Evolutionary conservation across 495 filamentous ascomycete species (phyloP).

Genomic region (Penicillium chermesinum): DNA sequence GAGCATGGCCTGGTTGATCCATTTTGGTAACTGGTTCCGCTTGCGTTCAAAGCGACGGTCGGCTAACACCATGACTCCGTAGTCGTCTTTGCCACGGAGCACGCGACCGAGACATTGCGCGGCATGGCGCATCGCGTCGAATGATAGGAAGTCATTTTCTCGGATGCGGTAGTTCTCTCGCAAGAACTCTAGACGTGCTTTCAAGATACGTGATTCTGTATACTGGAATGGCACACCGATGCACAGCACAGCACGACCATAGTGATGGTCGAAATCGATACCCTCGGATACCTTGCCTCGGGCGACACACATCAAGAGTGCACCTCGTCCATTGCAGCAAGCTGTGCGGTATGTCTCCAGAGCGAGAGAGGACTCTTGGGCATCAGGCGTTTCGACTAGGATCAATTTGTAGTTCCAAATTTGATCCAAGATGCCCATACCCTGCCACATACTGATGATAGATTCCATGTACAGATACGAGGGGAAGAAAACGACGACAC

Average conservation of each 20-base stretch:
- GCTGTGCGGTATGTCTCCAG: conserved; percentile 96
- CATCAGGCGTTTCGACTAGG: conserved; percentile 94
- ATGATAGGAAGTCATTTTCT: conserved; percentile 97
- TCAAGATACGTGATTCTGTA: conserved; percentile 94
- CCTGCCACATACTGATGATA: conserved; percentile 98
- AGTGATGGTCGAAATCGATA: conserved; percentile 99
- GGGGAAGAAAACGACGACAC: conserved; percentile 98
- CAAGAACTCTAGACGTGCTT: conserved; percentile 92
- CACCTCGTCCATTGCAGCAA: conserved; percentile 93
- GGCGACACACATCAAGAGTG: conserved; percentile 87
- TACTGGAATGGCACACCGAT: conserved; percentile 99
- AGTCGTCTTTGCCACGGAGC: conserved; percentile 94
- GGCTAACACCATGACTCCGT: conserved; percentile 97
- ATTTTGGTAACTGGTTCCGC: conserved; percentile 84
- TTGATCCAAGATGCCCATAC: conserved; percentile 93
- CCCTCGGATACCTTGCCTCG: conserved; percentile 96
- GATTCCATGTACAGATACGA: conserved; percentile 99
- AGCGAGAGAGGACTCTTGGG: conserved; percentile 92
- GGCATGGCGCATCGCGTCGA: conserved; percentile 98
- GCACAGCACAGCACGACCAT: conserved; percentile 92
- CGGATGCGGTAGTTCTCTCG: conserved; percentile 95
- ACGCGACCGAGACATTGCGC: conserved; percentile 96
- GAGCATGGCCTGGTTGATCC: conserved; percentile 86
- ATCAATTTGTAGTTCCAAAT: conserved; percentile 99
- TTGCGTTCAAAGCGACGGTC: conserved; percentile 90